Evolutionary conservation across 176 grass and related monocot species (phyloP).

Genomic region (Rhynchospora pubera): DNA sequence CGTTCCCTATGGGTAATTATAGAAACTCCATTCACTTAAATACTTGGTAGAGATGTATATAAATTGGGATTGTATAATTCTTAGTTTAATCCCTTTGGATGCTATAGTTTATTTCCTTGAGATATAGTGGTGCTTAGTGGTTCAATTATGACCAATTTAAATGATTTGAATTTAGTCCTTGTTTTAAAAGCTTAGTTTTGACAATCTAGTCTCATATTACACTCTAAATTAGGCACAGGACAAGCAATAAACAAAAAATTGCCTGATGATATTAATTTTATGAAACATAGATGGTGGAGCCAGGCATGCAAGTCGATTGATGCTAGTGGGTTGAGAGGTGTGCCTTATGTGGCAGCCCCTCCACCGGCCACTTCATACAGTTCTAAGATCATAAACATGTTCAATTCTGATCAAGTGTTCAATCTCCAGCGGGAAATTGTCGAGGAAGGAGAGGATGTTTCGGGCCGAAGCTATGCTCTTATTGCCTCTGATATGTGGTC

Average conservation of each 20-base stretch:
- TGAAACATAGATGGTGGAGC: conserved; percentile 63
- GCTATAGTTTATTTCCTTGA: neutral
- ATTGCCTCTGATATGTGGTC: conserved; percentile 45
- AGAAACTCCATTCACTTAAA: conserved; percentile 1
- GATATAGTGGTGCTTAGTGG: neutral
- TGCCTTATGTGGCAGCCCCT: conserved; percentile 33
- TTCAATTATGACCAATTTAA: neutral
- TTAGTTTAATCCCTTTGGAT: neutral
- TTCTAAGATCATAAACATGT: conserved; percentile 48
- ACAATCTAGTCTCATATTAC: neutral
- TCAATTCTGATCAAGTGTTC: conserved; percentile 57
- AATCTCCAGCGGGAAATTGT: conserved; percentile 48
- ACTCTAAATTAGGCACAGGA: neutral
- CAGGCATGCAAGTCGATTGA: conserved; percentile 35
- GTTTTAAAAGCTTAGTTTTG: neutral
- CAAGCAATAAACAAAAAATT: neutral
- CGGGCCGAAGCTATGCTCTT: conserved; percentile 50
- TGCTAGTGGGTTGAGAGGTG: conserved; percentile 32
- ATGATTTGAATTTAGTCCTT: neutral
- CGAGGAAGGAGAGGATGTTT: neutral
- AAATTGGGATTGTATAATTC: neutral
- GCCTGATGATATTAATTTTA: neutral
- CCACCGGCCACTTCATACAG: conserved; percentile 13
- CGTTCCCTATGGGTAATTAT: conserved; percentile 44
- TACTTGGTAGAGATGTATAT: neutral